phyloP scores from a whole-genome alignment of 495 filamentous ascomycete species.

The Amniculicola lignicola region DNA sequence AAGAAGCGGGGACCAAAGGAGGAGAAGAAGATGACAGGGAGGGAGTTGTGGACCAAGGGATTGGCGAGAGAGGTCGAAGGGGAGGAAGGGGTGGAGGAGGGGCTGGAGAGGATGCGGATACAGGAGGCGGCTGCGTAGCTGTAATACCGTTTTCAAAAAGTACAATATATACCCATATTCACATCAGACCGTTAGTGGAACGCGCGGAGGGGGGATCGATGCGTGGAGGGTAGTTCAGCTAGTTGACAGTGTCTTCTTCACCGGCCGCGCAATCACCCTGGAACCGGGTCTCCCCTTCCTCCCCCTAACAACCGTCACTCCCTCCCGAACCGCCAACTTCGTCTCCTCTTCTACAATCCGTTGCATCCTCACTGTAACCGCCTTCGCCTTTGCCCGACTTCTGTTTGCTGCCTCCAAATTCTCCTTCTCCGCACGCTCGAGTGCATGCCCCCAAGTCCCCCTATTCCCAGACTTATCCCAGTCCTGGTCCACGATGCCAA shows the following conservation, averaged over 20 bases:
- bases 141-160: not conserved
- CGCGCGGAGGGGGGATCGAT: not conserved
- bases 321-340: slow-evolving; percentile 45
- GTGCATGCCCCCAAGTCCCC: slow-evolving; percentile 4
- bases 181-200: not conserved
- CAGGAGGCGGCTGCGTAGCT: slow-evolving; percentile 45
- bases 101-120: slow-evolving; percentile 61
- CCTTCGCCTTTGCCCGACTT: slow-evolving; percentile 24
- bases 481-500: no score
- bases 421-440: slow-evolving; percentile 23
- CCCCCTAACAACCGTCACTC: slow-evolving; percentile 10
- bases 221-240: no score
- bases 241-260: no score
- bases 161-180: slow-evolving; percentile 12
- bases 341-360: slow-evolving; percentile 49
- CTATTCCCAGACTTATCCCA: not conserved
- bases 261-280: no score
- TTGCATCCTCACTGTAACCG: slow-evolving; percentile 48
- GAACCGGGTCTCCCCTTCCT: slow-evolving; percentile 3
- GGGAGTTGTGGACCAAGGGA: slow-evolving; percentile 80
- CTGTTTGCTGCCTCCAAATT: slow-evolving; percentile 22
- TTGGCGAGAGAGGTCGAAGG: slow-evolving; percentile 71
- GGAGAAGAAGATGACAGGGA: slow-evolving; percentile 72
- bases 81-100: slow-evolving; percentile 61
- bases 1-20: slow-evolving; percentile 65